phyloP scores from a whole-genome alignment of 441 rosid species.

The Syzygium syzygioides region DNA sequence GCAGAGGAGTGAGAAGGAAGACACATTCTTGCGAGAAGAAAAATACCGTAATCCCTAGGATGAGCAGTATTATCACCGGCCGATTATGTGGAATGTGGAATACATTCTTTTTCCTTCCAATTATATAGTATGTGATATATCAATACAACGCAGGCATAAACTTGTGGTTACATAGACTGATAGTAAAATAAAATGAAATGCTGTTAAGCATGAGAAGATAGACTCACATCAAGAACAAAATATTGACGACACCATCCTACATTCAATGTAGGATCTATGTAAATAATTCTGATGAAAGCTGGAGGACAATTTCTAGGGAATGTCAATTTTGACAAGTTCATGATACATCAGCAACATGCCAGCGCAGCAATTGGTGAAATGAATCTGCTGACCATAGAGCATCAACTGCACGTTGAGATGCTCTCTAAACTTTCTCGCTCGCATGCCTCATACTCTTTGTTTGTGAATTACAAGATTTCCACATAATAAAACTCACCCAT shows the following conservation, averaged over 20 bases:
- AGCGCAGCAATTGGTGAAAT: neutral
- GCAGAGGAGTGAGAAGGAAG: neutral
- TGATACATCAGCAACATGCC: neutral
- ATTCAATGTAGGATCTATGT: neutral
- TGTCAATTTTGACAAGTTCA: neutral
- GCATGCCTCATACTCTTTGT: neutral
- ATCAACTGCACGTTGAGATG: neutral
- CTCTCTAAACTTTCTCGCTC: neutral
- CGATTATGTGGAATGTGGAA: neutral
- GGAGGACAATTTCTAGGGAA: neutral
- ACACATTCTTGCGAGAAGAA: neutral
- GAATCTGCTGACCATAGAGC: neutral
- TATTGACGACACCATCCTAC: neutral
- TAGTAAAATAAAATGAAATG: neutral
- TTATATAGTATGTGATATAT: too few relatives aligned
- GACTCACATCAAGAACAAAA: neutral
- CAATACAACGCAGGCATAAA: neutral
- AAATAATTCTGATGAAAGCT: neutral
- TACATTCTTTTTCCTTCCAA: neutral
- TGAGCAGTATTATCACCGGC: neutral
- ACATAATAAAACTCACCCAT: conserved; percentile 49
- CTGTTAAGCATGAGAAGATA: neutral
- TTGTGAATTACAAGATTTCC: neutral
- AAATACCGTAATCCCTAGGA: neutral
- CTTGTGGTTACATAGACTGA: neutral